Conservation (phyloP, 345 rosid genomes). For the sweet orange (Citrus sinensis) region DVS_A1.0 CM039161.1:1888501-1889000, state of each 20-base stretch:
- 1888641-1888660: not conserved
- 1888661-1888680: not conserved
- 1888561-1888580: slow-evolving; percentile 21
- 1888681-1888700: not conserved
- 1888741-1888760: not conserved
- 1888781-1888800: not conserved
- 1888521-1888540: slow-evolving; percentile 13
- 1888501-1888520: slow-evolving; percentile 20
- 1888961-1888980: slow-evolving; percentile 19
- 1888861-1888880: not conserved
- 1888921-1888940: not conserved
- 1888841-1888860: not conserved
- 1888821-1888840: not conserved
- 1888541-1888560: slow-evolving; percentile 20
- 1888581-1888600: not conserved
- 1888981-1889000: slow-evolving; percentile 17
- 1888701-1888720: not conserved
- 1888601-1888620: not conserved
- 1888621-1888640: not conserved
- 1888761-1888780: not conserved
- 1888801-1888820: not conserved
- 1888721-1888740: not conserved
- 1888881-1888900: too few species aligned
- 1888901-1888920: not conserved
- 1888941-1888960: not conserved